Percentiles rank a stretch among this genome's conserved stretches.
Conservation (phyloP, 2,329 filamentous ascomycete genomes). For the Blastomyces parvus region DNA sequence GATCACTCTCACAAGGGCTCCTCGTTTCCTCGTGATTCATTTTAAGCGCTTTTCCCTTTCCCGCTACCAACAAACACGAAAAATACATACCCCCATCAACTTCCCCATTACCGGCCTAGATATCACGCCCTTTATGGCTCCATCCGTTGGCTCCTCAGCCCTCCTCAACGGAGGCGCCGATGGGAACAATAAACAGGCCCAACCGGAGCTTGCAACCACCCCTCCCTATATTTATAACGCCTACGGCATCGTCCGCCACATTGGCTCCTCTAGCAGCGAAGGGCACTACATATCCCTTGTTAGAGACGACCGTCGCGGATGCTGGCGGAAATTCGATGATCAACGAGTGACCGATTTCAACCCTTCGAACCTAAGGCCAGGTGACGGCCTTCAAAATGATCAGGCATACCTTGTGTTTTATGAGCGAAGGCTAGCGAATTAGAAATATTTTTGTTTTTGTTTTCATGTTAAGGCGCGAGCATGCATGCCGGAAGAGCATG, state of each 20-base stretch:
- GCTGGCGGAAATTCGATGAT: conserved; percentile 56
- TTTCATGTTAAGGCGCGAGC: neutral
- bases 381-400: conserved; percentile 50
- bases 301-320: conserved; percentile 48
- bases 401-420: conserved; percentile 60
- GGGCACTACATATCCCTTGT: conserved; percentile 76
- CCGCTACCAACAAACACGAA: conserved; percentile 49
- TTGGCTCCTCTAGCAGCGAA: conserved; percentile 55
- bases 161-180: conserved; percentile 36
- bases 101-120: conserved; percentile 67
- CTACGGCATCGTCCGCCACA: conserved; percentile 74
- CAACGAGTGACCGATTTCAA: conserved; percentile 47
- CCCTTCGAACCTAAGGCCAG: conserved; percentile 40
- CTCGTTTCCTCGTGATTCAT: conserved; percentile 67
- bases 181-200: conserved; percentile 50
- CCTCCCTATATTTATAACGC: conserved; percentile 67
- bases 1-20: conserved; percentile 65
- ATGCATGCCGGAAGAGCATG: too few species aligned
- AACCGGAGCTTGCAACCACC: conserved; percentile 26
- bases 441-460: conserved; percentile 1
- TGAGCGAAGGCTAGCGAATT: conserved; percentile 41
- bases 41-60: conserved; percentile 61
- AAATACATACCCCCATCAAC: conserved; percentile 61
- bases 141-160: conserved; percentile 30
- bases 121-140: conserved; percentile 51